These are phyloP conservation scores for Triticum aestivum DNA, from an alignment of 176 grass and related monocot species.

Conservation along the genomic window DNA sequence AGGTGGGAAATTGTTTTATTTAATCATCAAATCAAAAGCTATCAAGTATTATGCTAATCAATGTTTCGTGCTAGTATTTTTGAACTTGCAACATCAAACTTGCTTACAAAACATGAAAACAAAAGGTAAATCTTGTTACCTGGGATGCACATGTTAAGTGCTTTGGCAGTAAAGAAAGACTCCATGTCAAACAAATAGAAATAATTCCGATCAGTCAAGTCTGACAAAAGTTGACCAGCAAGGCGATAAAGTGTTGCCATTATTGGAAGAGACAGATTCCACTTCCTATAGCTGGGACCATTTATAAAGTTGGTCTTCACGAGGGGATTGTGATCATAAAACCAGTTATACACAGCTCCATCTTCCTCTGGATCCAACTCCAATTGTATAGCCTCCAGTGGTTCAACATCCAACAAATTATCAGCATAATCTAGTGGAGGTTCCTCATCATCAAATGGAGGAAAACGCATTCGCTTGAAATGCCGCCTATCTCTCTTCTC, in stretches of 20 bases:
- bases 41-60: neutral
- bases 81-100: neutral
- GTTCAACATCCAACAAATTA: constrained; percentile 96
- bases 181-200: constrained; percentile 98
- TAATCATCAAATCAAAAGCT: neutral
- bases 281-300: constrained; percentile 92
- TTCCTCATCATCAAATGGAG: constrained; percentile 99
- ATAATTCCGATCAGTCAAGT: constrained; percentile 89
- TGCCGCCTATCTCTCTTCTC: constrained; percentile 94
- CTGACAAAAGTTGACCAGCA: constrained; percentile 89
- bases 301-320: constrained; percentile 96
- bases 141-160: constrained; percentile 98
- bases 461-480: constrained; percentile 99
- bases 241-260: constrained; percentile 97
- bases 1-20: neutral
- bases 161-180: constrained; percentile 97
- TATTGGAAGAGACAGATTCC: constrained; percentile 94
- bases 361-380: constrained; percentile 94
- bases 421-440: constrained; percentile 97
- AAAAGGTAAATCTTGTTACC: constrained; percentile 41
- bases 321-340: constrained; percentile 99
- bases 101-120: neutral
- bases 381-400: constrained; percentile 90
- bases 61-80: neutral
- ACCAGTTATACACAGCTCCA: constrained; percentile 91